Base-by-base conservation (phyloP, 2,329 filamentous ascomycete genomes). In the Emydomyces testavorans region DNA sequence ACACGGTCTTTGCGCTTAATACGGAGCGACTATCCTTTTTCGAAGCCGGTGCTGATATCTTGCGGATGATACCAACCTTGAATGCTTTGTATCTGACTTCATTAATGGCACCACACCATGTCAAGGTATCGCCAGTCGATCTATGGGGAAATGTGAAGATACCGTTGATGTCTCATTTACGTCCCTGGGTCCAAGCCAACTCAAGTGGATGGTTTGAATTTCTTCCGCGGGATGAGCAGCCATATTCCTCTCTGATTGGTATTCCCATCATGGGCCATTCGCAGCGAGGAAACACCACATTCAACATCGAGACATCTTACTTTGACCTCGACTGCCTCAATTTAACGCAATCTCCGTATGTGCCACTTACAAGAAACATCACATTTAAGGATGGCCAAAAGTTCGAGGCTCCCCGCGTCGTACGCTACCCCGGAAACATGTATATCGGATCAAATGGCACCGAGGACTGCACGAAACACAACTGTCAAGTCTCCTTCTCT, bases 131-230 rank as follows among this genome's bases (percentile, higher is more conserved):
- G 16, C 42, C 50, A 1, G 16, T 20, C 16, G 50, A 52, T 23
- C 20, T 44, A 10, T 52, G 47, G 50, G 50, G 50, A 13, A 52
- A 52, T n/a, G 34, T 50, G 11, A 52, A 52, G 37, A 42, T 52
- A 28, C 50, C 50, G 11, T 16, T 52, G 6, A 50, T 52, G 20
- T 47, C 42, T n/a, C 37, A 38, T 13, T 20, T 52, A 11, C 29
- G 23, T n/a, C 11, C 20, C 3, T 28, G 21, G 13, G 18, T 38
- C 23, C 44, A 26, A 23, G 28, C 50, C 5, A 46, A 52, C 15
- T 34, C 37, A 16, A 38, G 37, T 23, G 47, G 50, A 32, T 50
- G 50, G 47, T 47, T 44, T 23, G 21, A 44, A 5, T 13, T 52
- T 15, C 6, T 16, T 11, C 16, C 24, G 8, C 13, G 7, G 11